Evolutionary conservation across 495 filamentous ascomycete species (phyloP).

Genomic region (Trichoderma gamsii): DNA sequence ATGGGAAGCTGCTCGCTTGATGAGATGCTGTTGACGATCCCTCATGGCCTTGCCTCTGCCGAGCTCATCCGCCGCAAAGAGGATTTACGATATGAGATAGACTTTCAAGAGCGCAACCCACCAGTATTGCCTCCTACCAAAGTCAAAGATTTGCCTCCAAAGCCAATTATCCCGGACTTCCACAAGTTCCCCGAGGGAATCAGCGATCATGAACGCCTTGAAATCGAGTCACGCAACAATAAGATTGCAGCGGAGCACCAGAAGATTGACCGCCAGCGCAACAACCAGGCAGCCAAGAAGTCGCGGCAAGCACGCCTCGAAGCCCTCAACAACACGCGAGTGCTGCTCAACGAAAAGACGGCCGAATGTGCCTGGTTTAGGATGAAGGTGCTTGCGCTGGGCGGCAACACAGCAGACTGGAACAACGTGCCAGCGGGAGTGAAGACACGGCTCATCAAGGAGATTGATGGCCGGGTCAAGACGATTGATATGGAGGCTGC

Average conservation of each 20-base stretch:
- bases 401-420: constrained; percentile 4
- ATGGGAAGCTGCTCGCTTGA: constrained; percentile 2
- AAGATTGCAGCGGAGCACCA: constrained; percentile 4
- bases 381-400: constrained; percentile 14
- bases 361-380: constrained; percentile 15
- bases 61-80: background rate
- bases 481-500: background rate
- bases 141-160: background rate
- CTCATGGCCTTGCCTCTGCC: background rate
- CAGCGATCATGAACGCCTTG: background rate
- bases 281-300: constrained; percentile 16
- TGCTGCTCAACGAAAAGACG: constrained; percentile 15
- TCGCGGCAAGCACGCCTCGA: constrained; percentile 12
- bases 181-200: background rate
- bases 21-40: background rate
- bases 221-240: background rate
- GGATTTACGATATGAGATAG: background rate
- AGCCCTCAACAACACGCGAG: constrained; percentile 2
- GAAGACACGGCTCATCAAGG: constrained; percentile 5
- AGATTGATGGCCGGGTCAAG: background rate
- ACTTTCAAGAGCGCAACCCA: constrained; percentile 5
- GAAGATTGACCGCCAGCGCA: constrained; percentile 13
- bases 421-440: background rate
- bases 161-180: constrained; percentile 9
- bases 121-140: background rate